Conservation (phyloP, 129 eudicot species). For the Centella asiatica region DNA sequence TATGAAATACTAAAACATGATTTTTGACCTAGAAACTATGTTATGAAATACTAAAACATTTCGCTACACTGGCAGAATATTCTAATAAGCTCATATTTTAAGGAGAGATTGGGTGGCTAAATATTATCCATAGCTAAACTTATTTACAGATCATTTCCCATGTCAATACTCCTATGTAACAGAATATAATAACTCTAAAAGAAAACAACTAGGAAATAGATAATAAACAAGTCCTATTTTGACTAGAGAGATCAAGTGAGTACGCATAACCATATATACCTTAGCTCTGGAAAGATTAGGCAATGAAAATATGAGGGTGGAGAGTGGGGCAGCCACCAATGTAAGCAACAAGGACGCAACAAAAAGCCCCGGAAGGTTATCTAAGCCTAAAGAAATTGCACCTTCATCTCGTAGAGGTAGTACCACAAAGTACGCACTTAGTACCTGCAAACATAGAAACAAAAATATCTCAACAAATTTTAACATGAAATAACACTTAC, state of each 20-base stretch:
- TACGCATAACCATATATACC: slow-evolving; percentile 28
- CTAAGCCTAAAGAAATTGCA: slow-evolving; percentile 71
- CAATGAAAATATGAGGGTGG: slow-evolving; percentile 63
- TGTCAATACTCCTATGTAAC: too few species aligned
- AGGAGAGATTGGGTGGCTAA: too few species aligned
- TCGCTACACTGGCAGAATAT: too few species aligned
- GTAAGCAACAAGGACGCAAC: slow-evolving; percentile 77
- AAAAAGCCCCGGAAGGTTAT: slow-evolving; percentile 66
- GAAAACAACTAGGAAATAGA: too few species aligned
- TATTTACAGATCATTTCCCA: too few species aligned
- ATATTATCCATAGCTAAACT: too few species aligned
- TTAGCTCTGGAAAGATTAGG: slow-evolving; percentile 51
- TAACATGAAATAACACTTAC: not conserved
- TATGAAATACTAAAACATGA: too few species aligned
- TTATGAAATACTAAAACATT: too few species aligned
- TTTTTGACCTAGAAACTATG: too few species aligned
- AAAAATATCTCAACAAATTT: not conserved
- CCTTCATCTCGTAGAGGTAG: slow-evolving; percentile 96
- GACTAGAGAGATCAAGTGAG: not conserved
- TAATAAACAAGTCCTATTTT: too few species aligned
- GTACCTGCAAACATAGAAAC: slow-evolving; percentile 36
- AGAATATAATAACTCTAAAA: too few species aligned
- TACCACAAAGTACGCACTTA: slow-evolving; percentile 84
- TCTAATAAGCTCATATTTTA: too few species aligned
- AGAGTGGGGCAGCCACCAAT: slow-evolving; percentile 73